These are phyloP conservation scores for Acanthamoeba culbertsoni DNA, from an alignment of 208 protist genomes.

Conservation along the genomic window DNA sequence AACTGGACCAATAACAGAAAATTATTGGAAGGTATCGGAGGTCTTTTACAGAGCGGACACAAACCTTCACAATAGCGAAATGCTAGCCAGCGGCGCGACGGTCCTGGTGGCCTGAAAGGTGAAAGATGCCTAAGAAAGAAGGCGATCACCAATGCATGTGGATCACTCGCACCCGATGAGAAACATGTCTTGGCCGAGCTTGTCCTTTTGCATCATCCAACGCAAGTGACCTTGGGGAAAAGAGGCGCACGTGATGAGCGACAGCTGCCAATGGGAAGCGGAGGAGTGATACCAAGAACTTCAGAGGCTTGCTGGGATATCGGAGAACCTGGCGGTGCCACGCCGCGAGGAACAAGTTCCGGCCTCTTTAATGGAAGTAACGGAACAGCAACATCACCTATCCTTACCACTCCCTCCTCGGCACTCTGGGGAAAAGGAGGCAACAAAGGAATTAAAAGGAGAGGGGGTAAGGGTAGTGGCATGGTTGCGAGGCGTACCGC, in stretches of 20 bases:
- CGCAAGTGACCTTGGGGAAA: constrained; percentile 77
- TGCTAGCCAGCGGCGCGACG: constrained; percentile 87
- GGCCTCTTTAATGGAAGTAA: not conserved
- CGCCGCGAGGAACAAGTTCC: constrained; percentile 34
- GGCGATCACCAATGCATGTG: not conserved
- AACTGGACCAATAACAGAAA: not conserved
- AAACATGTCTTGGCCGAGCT: constrained; percentile 93
- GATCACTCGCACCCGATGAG: constrained; percentile 83
- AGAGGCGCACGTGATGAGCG: not conserved
- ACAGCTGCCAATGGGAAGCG: not conserved
- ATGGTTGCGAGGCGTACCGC: no score
- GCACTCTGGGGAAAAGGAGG: no score
- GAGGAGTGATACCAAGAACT: constrained; percentile 5
- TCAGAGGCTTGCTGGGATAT: constrained; percentile 19
- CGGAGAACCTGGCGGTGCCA: constrained; percentile 43
- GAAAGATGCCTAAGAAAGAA: not conserved
- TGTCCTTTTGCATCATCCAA: constrained; percentile 93
- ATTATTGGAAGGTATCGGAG: not conserved
- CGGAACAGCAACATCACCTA: constrained; percentile 1
- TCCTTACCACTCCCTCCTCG: not conserved
- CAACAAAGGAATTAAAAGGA: no score
- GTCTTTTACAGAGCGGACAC: not conserved
- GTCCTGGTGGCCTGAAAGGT: constrained; percentile 81
- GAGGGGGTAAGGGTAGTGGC: no score
- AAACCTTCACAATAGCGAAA: constrained; percentile 79